These are phyloP conservation scores for Annulohypoxylon stygium DNA, from an alignment of 495 filamentous ascomycete genomes.

Conservation along the genomic window DNA sequence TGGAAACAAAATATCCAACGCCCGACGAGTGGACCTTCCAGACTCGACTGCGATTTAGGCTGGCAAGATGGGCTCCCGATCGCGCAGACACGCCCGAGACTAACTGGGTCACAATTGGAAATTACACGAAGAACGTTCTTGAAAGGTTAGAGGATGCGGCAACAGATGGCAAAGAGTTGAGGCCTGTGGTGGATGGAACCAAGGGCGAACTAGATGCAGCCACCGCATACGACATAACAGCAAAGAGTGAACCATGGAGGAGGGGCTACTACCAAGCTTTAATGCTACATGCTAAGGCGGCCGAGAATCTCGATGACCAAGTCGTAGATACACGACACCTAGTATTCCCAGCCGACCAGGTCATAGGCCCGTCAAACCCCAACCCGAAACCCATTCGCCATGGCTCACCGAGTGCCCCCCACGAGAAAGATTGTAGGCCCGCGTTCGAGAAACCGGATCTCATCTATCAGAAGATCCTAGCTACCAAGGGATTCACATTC, in stretches of 20 bases:
- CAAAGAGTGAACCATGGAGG: conserved; percentile 83
- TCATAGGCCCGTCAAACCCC: conserved; percentile 86
- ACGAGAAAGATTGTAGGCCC: conserved; percentile 77
- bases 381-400: conserved; percentile 77
- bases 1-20: conserved; percentile 80
- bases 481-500: conserved; percentile 78
- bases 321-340: conserved; percentile 74
- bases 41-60: conserved; percentile 71
- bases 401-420: conserved; percentile 67
- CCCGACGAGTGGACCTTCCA: conserved; percentile 79
- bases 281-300: conserved; percentile 78
- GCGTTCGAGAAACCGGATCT: conserved; percentile 73
- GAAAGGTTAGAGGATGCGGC: conserved; percentile 72
- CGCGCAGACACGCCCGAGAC: conserved; percentile 61
- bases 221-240: conserved; percentile 70
- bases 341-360: conserved; percentile 74
- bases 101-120: conserved; percentile 73
- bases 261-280: conserved; percentile 84
- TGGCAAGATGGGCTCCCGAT: conserved; percentile 68
- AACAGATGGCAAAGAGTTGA: conserved; percentile 75
- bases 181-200: conserved; percentile 2
- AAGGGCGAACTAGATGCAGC: conserved; percentile 52
- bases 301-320: conserved; percentile 85
- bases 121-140: conserved; percentile 67
- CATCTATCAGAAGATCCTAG: conserved; percentile 83